phyloP scores from a whole-genome alignment of 75 land plant genomes.

The Cupressus sempervirens region DNA sequence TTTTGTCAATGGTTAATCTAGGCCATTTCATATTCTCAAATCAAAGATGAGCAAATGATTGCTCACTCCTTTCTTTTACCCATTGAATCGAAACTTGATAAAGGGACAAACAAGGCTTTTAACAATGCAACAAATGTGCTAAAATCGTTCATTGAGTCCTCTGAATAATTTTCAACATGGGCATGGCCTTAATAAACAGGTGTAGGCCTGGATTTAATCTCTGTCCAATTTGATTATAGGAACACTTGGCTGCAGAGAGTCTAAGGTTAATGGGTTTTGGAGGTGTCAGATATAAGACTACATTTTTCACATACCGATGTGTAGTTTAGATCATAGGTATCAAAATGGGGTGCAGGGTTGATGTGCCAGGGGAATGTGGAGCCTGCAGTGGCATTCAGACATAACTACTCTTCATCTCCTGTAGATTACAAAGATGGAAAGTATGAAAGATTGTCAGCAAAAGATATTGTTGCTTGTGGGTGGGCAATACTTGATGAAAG shows the following conservation, averaged over 20 bases:
- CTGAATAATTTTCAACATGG: neutral
- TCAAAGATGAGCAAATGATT: neutral
- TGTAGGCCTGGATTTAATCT: neutral
- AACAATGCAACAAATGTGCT: neutral
- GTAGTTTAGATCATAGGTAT: neutral
- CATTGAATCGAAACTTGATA: neutral
- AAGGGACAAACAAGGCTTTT: neutral
- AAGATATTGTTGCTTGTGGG: constrained; percentile 52
- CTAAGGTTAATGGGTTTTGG: neutral
- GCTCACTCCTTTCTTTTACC: neutral
- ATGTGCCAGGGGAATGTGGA: neutral
- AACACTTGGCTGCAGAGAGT: neutral
- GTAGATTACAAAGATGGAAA: neutral
- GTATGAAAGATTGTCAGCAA: constrained; percentile 68
- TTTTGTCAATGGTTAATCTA: too few species aligned
- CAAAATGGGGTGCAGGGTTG: neutral
- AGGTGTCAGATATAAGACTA: neutral
- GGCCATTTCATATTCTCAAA: neutral
- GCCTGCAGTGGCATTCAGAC: neutral
- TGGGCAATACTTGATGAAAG: constrained; percentile 80
- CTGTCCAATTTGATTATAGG: neutral
- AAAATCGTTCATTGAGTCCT: neutral
- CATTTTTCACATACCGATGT: neutral
- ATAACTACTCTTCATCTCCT: neutral
- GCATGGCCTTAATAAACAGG: constrained; percentile 4